Base-by-base conservation (phyloP, 2,329 filamentous ascomycete genomes). In the Aureobasidium sp. region DNA sequence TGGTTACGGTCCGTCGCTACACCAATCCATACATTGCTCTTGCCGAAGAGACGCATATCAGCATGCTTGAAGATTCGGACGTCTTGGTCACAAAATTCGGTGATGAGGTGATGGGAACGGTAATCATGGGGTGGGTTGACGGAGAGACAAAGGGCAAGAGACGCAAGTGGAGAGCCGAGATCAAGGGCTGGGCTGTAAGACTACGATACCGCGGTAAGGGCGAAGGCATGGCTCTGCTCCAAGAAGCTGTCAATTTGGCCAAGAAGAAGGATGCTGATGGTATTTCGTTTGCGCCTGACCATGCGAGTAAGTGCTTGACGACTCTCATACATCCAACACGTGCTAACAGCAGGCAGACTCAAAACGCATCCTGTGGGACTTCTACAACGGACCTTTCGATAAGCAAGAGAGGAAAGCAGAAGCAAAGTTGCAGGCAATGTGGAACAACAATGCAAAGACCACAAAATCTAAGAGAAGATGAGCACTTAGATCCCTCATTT, bases 111-210 rank as follows among this genome's bases (percentile, higher is more conserved):
- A 86, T 94, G 64, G 90, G 86, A 4, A 82, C 88, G 0, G 71
- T 90, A 27, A 81, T 94, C 4, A 72, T 95, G 58, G 83, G 85
- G 13, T 83, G 90, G 68, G 82, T 87, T 66, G 76, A 73, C 69
- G 73, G 70, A 70, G 69, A 75, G 75, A 73, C 73, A 68, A 79
- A 67, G 71, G 71, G 76, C 67, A 73, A 74, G 68, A 69, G 77
- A 63, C 75, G 77, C 66, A 77, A 77, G 66, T 87, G 87, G 58
- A 83, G 82, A 64, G 89, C 86, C 9, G 78, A 91, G 52, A 86
- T 96, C 62, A 83, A 89, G 32, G 91, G 89, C 1, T 96, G 91
- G 91, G 93, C 90, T 1, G 89, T 91, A 1, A 81, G 81, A 70
- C 75, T 86, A 55, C 79, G 80, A 66, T 91, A 90, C 72, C 82